phyloP scores from a whole-genome alignment of 257 asterid genomes.

The Dorcoceras hygrometricum region DNA sequence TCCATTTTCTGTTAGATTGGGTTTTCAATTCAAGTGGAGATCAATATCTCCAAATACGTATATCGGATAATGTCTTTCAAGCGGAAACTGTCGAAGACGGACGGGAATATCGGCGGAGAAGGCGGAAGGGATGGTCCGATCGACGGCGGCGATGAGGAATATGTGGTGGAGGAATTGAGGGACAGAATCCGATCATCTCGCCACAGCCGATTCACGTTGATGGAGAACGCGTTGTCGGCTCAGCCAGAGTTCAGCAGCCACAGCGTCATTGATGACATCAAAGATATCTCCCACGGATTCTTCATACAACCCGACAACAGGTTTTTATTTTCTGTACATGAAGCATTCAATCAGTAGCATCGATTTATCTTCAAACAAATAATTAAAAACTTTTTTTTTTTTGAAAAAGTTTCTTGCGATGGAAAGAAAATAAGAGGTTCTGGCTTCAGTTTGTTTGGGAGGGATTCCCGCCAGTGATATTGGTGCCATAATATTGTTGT shows the following conservation, averaged over 20 bases:
- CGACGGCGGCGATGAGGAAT: constrained; percentile 43
- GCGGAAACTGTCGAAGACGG: not conserved
- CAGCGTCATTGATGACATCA: constrained; percentile 51
- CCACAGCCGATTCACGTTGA: constrained; percentile 35
- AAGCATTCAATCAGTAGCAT: too few relatives aligned
- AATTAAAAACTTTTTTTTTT: too few relatives aligned
- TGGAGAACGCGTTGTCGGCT: constrained; percentile 42
- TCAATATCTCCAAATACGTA: too few relatives aligned
- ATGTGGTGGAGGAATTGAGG: constrained; percentile 46
- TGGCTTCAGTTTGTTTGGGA: not conserved
- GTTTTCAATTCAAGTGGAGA: too few relatives aligned
- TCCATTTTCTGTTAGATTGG: too few relatives aligned
- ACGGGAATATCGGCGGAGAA: constrained; percentile 7
- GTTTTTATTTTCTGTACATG: constrained; percentile 20
- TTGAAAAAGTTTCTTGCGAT: not conserved
- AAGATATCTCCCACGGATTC: constrained; percentile 49
- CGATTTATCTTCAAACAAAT: too few relatives aligned
- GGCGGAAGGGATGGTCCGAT: too few relatives aligned
- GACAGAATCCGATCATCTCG: constrained; percentile 42
- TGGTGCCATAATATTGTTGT: too few relatives aligned
- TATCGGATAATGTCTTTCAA: constrained; percentile 28
- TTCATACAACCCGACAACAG: constrained; percentile 64
- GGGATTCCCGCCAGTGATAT: constrained; percentile 25
- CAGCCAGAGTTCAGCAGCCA: constrained; percentile 52
- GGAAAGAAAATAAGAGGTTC: not conserved